phyloP scores from a whole-genome alignment of 202 grass and related monocot genomes.

The Miscanthus sacchariflorus region DNA sequence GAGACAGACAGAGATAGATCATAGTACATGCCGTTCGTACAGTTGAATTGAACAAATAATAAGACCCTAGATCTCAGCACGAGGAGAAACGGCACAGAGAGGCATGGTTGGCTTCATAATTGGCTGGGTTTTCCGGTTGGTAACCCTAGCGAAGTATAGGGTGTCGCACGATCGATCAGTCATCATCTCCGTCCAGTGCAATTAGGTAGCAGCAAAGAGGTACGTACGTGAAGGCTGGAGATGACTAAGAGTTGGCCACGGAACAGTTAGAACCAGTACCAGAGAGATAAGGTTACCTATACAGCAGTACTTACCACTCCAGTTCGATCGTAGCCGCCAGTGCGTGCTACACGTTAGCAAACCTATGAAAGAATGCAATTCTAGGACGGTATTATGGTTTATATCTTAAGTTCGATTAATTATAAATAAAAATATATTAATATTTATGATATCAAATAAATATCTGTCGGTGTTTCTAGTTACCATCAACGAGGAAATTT shows the following conservation, averaged over 20 bases:
- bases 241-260: background rate
- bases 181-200: background rate
- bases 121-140: background rate
- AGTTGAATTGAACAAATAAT: background rate
- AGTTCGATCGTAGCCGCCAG: too few species aligned
- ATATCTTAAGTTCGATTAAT: too few species aligned
- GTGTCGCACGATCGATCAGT: background rate
- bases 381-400: too few species aligned
- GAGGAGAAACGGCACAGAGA: background rate
- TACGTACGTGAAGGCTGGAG: background rate
- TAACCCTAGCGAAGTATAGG: background rate
- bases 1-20: background rate
- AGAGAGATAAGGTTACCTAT: background rate
- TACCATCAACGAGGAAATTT: too few species aligned
- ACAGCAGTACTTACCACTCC: background rate
- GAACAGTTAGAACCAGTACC: background rate
- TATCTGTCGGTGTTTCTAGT: too few species aligned
- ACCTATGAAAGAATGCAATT: too few species aligned
- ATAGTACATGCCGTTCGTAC: too few species aligned
- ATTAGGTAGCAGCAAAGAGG: background rate
- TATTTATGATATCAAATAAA: too few species aligned
- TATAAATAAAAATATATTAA: too few species aligned
- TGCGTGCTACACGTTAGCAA: background rate
- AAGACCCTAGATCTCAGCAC: background rate
- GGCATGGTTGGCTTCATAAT: constrained; percentile 23